These are phyloP conservation scores for Penicillium cosmopolitanum DNA, from an alignment of 495 filamentous ascomycete species.

Conservation along the genomic window DNA sequence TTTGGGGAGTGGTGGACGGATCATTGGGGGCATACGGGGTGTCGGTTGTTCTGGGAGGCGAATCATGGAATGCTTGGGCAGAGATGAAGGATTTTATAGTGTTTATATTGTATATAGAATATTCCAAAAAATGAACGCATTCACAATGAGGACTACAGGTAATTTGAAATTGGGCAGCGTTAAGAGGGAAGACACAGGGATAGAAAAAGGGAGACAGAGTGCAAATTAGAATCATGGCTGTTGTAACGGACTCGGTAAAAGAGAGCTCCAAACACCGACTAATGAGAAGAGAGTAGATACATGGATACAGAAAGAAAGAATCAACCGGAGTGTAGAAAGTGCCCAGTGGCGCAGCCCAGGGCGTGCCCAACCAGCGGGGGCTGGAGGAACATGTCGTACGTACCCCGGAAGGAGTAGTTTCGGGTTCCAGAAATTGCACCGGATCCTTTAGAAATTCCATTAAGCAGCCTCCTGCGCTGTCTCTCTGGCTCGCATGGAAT, in stretches of 20 bases:
- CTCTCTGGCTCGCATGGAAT: conserved; percentile 6
- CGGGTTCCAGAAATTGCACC: neutral
- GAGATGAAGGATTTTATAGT: conserved; percentile 45
- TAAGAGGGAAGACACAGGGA: neutral
- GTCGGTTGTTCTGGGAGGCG: conserved; percentile 81
- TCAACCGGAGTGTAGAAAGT: conserved; percentile 15
- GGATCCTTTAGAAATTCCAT: neutral
- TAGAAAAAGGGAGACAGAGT: neutral
- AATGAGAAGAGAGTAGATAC: conserved; percentile 25
- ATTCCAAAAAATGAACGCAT: too few species aligned
- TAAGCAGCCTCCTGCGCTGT: neutral
- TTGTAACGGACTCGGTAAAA: neutral
- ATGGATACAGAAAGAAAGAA: conserved; percentile 14
- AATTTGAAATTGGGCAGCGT: neutral
- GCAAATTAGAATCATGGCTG: conserved; percentile 1
- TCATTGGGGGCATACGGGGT: conserved; percentile 82
- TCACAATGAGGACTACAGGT: too few species aligned
- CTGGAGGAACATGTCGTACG: conserved; percentile 14
- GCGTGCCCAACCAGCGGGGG: conserved; percentile 18
- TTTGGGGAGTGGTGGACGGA: conserved; percentile 97
- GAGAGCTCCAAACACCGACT: conserved; percentile 12
- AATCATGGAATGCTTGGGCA: conserved; percentile 68
- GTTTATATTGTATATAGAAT: too few species aligned
- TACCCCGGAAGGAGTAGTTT: neutral
- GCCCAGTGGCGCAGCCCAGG: conserved; percentile 17